Evolutionary conservation across 164 flowering plant genomes (phyloP).

Genomic region (Stephania japonica): DNA sequence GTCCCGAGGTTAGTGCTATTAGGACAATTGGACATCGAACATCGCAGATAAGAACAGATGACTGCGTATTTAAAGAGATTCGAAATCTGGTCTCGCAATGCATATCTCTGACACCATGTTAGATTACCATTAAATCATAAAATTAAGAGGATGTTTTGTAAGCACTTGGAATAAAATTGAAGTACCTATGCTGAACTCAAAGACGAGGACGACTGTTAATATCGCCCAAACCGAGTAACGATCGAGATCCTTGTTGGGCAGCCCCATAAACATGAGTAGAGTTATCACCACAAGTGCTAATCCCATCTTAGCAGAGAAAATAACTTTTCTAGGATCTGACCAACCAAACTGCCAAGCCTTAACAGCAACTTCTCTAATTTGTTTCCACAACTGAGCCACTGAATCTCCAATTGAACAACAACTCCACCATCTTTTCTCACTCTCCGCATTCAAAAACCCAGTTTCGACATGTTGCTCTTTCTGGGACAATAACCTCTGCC

Average conservation of each 20-base stretch:
- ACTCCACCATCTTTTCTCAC: slow-evolving; percentile 11
- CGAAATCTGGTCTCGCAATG: too few relatives aligned
- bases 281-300: slow-evolving; percentile 53
- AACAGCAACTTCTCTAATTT: slow-evolving; percentile 15
- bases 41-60: too few relatives aligned
- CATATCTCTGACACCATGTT: too few relatives aligned
- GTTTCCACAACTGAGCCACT: slow-evolving; percentile 11
- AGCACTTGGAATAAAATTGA: neutral
- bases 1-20: too few relatives aligned
- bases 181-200: slow-evolving; percentile 82
- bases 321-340: slow-evolving; percentile 55
- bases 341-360: slow-evolving; percentile 48
- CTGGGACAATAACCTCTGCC: slow-evolving; percentile 21
- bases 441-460: slow-evolving; percentile 19
- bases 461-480: slow-evolving; percentile 7
- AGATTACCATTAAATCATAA: too few relatives aligned
- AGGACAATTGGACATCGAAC: too few relatives aligned
- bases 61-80: too few relatives aligned
- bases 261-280: slow-evolving; percentile 53
- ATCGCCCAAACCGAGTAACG: slow-evolving; percentile 73
- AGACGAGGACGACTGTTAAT: slow-evolving; percentile 75
- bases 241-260: slow-evolving; percentile 40
- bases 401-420: slow-evolving; percentile 21
- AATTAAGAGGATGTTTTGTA: too few relatives aligned
- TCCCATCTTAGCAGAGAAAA: slow-evolving; percentile 66